Evolutionary conservation across 1,284 basidiomycete species (phyloP).

Genomic region (Porodaedalea pini): DNA sequence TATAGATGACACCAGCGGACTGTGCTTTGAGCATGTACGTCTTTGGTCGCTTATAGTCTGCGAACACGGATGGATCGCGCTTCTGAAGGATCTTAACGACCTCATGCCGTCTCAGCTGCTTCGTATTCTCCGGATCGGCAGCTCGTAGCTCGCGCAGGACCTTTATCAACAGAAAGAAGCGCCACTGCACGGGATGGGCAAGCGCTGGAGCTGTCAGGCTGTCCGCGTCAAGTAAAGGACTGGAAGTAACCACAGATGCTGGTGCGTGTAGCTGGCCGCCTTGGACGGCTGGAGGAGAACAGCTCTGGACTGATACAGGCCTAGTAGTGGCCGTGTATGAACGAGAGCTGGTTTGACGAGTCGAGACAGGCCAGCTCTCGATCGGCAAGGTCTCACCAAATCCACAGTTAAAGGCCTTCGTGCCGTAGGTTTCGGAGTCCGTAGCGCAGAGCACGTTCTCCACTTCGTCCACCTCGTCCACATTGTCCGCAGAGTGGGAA

Average conservation of each 20-base stretch:
- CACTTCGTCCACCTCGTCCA: neutral
- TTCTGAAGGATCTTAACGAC: neutral
- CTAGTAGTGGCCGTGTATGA: neutral
- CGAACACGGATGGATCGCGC: neutral
- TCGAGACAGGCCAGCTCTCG: neutral
- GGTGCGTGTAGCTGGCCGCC: neutral
- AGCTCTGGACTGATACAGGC: neutral
- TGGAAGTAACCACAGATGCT: neutral
- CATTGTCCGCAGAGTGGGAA: neutral
- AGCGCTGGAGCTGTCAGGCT: neutral
- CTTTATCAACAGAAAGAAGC: neutral
- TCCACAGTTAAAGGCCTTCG: too few species aligned
- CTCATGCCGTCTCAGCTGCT: neutral
- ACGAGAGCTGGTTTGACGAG: neutral
- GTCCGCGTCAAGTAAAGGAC: neutral
- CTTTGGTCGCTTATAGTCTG: neutral
- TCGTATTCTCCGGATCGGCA: neutral
- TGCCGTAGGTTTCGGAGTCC: too few species aligned
- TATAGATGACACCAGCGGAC: neutral
- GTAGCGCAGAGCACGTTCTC: too few species aligned
- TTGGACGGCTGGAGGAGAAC: neutral
- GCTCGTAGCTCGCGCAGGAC: neutral
- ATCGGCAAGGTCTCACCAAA: too few species aligned
- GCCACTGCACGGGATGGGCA: neutral
- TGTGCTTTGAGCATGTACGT: neutral